Evolutionary conservation across 106 monocot species (phyloP).

Genomic region (Dioscorea zingiberensis): DNA sequence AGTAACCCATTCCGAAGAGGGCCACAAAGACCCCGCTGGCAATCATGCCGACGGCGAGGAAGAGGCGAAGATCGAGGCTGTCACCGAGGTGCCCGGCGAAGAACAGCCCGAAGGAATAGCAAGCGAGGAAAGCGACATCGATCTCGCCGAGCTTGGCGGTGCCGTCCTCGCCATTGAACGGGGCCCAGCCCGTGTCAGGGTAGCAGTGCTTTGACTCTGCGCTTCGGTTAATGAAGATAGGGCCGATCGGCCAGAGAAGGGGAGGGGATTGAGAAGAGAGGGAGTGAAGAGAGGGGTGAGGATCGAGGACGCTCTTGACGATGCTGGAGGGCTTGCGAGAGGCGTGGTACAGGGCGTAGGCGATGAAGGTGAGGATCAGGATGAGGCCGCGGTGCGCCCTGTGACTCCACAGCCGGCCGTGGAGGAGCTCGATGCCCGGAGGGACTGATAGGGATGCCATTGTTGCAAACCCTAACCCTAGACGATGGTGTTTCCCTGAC

Average conservation of each 20-base stretch:
- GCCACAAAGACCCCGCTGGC: slow-evolving; percentile 75
- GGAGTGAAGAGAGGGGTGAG: slow-evolving; percentile 25
- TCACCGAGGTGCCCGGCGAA: slow-evolving; percentile 88
- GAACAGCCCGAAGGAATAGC: slow-evolving; percentile 81
- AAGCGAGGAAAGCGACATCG: slow-evolving; percentile 77
- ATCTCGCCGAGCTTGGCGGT: slow-evolving; percentile 70
- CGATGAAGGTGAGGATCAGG: slow-evolving; percentile 57
- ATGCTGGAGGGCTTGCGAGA: slow-evolving; percentile 83
- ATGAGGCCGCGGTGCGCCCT: slow-evolving; percentile 58
- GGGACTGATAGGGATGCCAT: no score
- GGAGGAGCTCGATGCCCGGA: no score
- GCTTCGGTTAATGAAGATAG: not conserved
- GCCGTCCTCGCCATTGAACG: slow-evolving; percentile 52
- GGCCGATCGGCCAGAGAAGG: slow-evolving; percentile 4
- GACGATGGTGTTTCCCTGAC: no score
- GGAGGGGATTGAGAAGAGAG: slow-evolving; percentile 13
- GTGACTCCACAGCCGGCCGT: slow-evolving; percentile 8
- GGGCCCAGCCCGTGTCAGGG: slow-evolving; percentile 65
- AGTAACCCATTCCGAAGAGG: slow-evolving; percentile 76
- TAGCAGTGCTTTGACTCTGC: not conserved
- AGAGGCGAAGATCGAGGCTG: slow-evolving; percentile 53
- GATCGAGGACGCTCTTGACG: slow-evolving; percentile 74
- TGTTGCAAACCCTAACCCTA: no score
- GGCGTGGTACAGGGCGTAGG: slow-evolving; percentile 76
- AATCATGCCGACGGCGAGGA: slow-evolving; percentile 71